These are phyloP conservation scores for Pythium periplocum DNA, from an alignment of 352 stramenopile genomes.

Conservation along the genomic window DNA sequence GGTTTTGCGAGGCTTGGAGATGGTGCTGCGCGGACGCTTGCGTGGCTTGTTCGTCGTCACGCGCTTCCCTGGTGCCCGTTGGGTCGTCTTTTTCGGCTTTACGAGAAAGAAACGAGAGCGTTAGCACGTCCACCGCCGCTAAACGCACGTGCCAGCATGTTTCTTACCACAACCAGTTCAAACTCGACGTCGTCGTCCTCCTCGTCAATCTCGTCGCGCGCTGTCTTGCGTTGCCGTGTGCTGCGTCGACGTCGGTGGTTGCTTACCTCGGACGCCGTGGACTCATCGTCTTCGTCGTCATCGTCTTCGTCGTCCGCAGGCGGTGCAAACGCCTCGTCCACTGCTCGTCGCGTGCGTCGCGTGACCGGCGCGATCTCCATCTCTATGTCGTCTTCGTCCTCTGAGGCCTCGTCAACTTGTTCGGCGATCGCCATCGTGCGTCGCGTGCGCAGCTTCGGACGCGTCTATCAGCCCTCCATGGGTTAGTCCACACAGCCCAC, in stretches of 20 bases:
- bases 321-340: not conserved
- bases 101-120: too few relatives aligned
- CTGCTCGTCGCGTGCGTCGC: too few relatives aligned
- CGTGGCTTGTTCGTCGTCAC: slow-evolving; percentile 13
- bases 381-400: slow-evolving; percentile 15
- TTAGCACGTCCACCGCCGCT: too few relatives aligned
- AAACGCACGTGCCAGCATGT: too few relatives aligned
- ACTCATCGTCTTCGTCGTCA: slow-evolving; percentile 11
- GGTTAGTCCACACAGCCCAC: too few relatives aligned
- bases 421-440: slow-evolving; percentile 13
- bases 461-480: not conserved
- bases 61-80: slow-evolving; percentile 13
- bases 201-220: slow-evolving; percentile 8
- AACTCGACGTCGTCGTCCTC: slow-evolving; percentile 25
- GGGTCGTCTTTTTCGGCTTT: too few relatives aligned
- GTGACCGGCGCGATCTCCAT: not conserved
- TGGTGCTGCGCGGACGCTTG: slow-evolving; percentile 13
- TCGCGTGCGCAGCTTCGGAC: slow-evolving; percentile 39
- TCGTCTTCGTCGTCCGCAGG: slow-evolving; percentile 3
- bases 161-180: too few relatives aligned
- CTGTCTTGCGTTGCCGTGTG: too few relatives aligned
- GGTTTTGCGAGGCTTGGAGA: not conserved
- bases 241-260: slow-evolving; percentile 8
- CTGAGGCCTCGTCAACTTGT: slow-evolving; percentile 3
- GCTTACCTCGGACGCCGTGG: slow-evolving; percentile 5